These are phyloP conservation scores for Phytophthora europaea DNA, from an alignment of 352 stramenopile species.

Conservation along the genomic window DNA sequence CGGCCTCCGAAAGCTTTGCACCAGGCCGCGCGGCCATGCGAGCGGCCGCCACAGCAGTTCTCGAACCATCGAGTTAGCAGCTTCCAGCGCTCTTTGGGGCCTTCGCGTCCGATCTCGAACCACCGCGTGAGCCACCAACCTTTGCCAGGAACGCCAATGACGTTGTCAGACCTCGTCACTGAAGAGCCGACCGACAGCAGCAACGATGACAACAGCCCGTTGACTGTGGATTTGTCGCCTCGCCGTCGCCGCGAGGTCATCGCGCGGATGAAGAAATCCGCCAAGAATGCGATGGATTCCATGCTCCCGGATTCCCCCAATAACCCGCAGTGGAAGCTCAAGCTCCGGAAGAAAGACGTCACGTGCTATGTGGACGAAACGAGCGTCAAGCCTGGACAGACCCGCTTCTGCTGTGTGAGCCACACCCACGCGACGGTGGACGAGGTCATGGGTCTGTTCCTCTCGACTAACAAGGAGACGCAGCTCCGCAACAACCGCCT, in stretches of 20 bases:
- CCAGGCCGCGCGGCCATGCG: background rate
- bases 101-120: background rate
- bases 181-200: background rate
- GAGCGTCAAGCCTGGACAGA: constrained; percentile 42
- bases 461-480: constrained; percentile 46
- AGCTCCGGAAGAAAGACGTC: constrained; percentile 47
- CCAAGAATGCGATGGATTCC: constrained; percentile 47
- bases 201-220: background rate
- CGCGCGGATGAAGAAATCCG: constrained; percentile 26
- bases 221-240: constrained; percentile 2
- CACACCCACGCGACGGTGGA: constrained; percentile 46
- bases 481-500: constrained; percentile 55
- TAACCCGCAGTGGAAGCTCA: constrained; percentile 48
- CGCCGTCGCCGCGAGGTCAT: constrained; percentile 29
- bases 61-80: constrained; percentile 1
- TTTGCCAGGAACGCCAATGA: background rate
- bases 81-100: background rate
- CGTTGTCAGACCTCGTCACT: background rate
- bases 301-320: constrained; percentile 44
- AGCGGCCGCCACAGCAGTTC: background rate
- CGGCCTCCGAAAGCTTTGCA: background rate
- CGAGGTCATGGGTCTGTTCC: constrained; percentile 58
- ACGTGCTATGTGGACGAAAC: constrained; percentile 58
- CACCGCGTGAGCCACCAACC: background rate
- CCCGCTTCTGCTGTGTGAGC: constrained; percentile 58